Evolutionary conservation across 495 filamentous ascomycete species (phyloP).

Genomic region (Hypoxylon subgilvum): DNA sequence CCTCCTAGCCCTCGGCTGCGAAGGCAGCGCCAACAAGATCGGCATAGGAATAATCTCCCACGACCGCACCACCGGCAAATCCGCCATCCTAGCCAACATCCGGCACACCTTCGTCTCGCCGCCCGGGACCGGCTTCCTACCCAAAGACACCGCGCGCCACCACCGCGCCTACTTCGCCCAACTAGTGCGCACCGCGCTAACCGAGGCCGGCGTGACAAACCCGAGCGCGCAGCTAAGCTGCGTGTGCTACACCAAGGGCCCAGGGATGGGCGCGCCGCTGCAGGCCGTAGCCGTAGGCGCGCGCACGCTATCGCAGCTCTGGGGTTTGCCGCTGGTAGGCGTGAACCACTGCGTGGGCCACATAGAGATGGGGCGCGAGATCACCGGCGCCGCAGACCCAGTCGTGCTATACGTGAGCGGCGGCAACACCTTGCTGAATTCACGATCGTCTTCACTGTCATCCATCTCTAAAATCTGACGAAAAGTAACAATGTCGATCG

Average conservation of each 20-base stretch:
- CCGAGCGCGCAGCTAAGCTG: slow-evolving; percentile 73
- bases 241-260: slow-evolving; percentile 94
- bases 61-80: slow-evolving; percentile 61
- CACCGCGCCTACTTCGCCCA: slow-evolving; percentile 85
- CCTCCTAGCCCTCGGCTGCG: slow-evolving; percentile 84
- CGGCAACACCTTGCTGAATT: slow-evolving; percentile 96
- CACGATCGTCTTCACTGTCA: slow-evolving; percentile 78
- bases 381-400: slow-evolving; percentile 89
- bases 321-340: slow-evolving; percentile 84
- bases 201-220: slow-evolving; percentile 63
- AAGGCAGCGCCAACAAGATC: slow-evolving; percentile 97
- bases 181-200: slow-evolving; percentile 76
- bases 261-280: slow-evolving; percentile 96
- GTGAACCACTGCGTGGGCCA: slow-evolving; percentile 98
- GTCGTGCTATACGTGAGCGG: slow-evolving; percentile 96
- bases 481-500: slow-evolving; percentile 80
- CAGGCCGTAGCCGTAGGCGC: slow-evolving; percentile 86
- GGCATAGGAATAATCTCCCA: slow-evolving; percentile 93
- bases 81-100: slow-evolving; percentile 88
- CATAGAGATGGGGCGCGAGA: slow-evolving; percentile 97
- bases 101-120: slow-evolving; percentile 92
- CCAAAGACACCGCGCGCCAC: slow-evolving; percentile 92
- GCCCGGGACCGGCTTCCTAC: slow-evolving; percentile 91
- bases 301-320: slow-evolving; percentile 80
- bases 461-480: slow-evolving; percentile 98